Evolutionary conservation across 2,329 filamentous ascomycete genomes (phyloP).

Genomic region (Plenodomus tracheiphilus): DNA sequence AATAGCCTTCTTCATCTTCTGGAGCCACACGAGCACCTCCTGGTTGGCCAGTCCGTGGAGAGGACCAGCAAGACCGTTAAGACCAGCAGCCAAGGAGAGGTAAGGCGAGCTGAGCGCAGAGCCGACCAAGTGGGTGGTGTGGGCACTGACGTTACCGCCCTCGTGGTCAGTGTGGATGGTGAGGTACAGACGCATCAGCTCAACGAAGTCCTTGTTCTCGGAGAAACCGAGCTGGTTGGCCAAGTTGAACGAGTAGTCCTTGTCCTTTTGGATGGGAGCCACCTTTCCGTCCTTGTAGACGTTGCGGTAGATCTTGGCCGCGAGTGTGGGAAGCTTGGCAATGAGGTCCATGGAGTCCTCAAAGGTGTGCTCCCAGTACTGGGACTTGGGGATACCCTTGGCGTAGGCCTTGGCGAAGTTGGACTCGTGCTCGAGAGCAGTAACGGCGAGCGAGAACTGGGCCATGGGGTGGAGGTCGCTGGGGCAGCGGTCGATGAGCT

Average conservation of each 20-base stretch:
- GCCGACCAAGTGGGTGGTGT: slow-evolving; percentile 98
- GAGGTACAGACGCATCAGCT: slow-evolving; percentile 98
- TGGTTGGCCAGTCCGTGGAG: slow-evolving; percentile 99
- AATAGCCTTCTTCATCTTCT: slow-evolving; percentile 95
- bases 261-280: slow-evolving; percentile 91
- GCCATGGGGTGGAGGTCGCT: slow-evolving; percentile 99
- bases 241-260: slow-evolving; percentile 99
- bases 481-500: slow-evolving; percentile 99
- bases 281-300: slow-evolving; percentile 99
- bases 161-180: slow-evolving; percentile 99
- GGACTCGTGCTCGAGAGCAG: slow-evolving; percentile 97
- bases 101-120: slow-evolving; percentile 95
- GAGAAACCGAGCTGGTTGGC: slow-evolving; percentile 98
- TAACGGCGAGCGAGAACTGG: slow-evolving; percentile 97
- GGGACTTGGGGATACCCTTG: slow-evolving; percentile 98
- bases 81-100: slow-evolving; percentile 92
- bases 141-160: slow-evolving; percentile 97
- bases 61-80: slow-evolving; percentile 96
- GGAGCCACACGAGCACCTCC: slow-evolving; percentile 98
- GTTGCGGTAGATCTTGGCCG: slow-evolving; percentile 99
- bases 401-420: slow-evolving; percentile 98
- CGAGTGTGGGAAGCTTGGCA: slow-evolving; percentile 98
- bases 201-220: slow-evolving; percentile 93
- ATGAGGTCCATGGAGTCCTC: slow-evolving; percentile 99
- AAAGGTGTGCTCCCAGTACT: slow-evolving; percentile 99